Conservation (phyloP, 169 alveolate species). For the Eimeria necatrix region DNA sequence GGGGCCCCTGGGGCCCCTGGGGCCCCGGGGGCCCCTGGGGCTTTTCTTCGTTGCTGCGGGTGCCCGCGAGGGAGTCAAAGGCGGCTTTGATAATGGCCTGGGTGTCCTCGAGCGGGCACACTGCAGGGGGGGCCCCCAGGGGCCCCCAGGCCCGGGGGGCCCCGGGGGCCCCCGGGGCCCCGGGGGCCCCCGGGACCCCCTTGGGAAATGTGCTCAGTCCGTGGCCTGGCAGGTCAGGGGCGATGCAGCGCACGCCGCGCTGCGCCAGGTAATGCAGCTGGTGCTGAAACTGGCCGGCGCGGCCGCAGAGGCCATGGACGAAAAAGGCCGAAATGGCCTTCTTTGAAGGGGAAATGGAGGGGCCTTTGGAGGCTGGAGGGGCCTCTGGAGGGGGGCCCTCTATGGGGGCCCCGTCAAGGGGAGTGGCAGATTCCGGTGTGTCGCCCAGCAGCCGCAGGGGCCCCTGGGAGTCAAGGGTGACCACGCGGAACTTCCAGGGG, state of each 20-base stretch:
- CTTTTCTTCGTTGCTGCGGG: neutral
- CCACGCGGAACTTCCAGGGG: neutral
- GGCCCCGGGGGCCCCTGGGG: neutral
- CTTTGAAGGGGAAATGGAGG: neutral
- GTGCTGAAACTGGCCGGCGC: conserved; percentile 70
- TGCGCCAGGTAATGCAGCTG: conserved; percentile 45
- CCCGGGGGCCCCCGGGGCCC: neutral
- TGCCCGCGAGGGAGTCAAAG: conserved; percentile 1
- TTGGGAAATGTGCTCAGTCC: neutral
- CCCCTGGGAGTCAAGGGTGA: conserved; percentile 17
- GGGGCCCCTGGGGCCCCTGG: neutral
- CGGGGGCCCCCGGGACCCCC: neutral
- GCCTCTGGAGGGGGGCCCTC: neutral
- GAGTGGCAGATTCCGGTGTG: conserved; percentile 12
- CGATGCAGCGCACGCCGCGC: conserved; percentile 60
- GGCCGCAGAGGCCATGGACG: conserved; percentile 67
- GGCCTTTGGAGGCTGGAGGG: neutral
- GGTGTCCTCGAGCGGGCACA: conserved; percentile 3
- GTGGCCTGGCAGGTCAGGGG: conserved; percentile 71
- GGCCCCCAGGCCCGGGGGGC: neutral
- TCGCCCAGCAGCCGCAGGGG: conserved; percentile 26
- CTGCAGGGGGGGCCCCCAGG: neutral
- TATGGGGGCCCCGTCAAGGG: neutral
- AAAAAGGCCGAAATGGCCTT: neutral
- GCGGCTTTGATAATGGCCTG: neutral